phyloP scores from a whole-genome alignment of 768 basidiomycete genomes.

The Coprinopsis marcescibilis region DNA sequence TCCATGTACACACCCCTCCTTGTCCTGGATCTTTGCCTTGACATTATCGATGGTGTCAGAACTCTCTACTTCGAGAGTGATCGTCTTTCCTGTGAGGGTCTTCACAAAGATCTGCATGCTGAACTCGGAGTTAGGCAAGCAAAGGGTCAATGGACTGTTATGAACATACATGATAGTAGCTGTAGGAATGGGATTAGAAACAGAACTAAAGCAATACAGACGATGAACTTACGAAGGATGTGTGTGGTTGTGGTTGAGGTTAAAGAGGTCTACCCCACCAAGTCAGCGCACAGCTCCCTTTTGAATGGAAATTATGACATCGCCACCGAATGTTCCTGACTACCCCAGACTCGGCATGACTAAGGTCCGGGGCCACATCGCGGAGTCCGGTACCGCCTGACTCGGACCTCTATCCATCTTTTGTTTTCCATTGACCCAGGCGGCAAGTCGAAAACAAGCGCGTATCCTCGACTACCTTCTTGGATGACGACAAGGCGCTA shows the following conservation, averaged over 20 bases:
- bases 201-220: background rate
- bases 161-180: slow-evolving; percentile 14
- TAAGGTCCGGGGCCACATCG: too few relatives aligned
- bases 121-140: slow-evolving; percentile 11
- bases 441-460: too few relatives aligned
- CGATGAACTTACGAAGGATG: background rate
- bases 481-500: too few relatives aligned
- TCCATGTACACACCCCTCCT: slow-evolving; percentile 80
- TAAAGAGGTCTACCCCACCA: slow-evolving; percentile 3
- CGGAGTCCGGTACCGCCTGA: too few relatives aligned
- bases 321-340: background rate
- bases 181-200: background rate
- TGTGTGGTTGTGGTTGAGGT: slow-evolving; percentile 16
- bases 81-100: slow-evolving; percentile 69
- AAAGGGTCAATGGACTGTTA: background rate
- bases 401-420: too few relatives aligned
- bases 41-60: slow-evolving; percentile 69
- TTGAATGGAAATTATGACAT: background rate
- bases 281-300: slow-evolving; percentile 6
- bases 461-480: too few relatives aligned
- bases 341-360: background rate
- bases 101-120: slow-evolving; percentile 49
- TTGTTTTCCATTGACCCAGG: too few relatives aligned
- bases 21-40: slow-evolving; percentile 84
- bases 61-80: slow-evolving; percentile 69